phyloP scores from a whole-genome alignment of 208 protist species.

The Wallacemonas rigidus region DNA sequence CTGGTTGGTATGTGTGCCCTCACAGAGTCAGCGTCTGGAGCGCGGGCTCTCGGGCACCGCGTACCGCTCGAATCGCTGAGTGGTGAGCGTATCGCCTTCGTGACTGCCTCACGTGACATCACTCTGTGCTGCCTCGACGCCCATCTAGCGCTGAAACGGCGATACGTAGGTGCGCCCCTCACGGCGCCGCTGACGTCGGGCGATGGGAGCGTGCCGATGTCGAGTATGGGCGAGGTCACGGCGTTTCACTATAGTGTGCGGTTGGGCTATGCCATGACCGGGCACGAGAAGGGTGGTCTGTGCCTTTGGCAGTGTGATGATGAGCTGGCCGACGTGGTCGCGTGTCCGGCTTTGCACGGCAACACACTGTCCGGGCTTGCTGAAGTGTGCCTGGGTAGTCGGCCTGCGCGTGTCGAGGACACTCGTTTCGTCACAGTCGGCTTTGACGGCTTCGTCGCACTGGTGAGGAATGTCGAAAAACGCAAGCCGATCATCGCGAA shows the following conservation, averaged over 20 bases:
- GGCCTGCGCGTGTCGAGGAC: neutral
- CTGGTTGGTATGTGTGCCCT: slow-evolving; percentile 31
- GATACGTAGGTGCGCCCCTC: neutral
- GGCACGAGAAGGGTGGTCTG: slow-evolving; percentile 49
- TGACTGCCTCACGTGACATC: neutral
- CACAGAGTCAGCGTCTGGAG: neutral
- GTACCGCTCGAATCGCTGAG: neutral
- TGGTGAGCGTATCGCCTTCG: slow-evolving; percentile 9
- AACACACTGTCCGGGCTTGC: slow-evolving; percentile 43
- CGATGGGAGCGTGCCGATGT: neutral
- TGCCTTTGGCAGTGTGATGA: slow-evolving; percentile 35
- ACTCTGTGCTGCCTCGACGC: slow-evolving; percentile 7
- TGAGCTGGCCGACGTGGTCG: slow-evolving; percentile 30
- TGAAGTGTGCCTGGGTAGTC: slow-evolving; percentile 13
- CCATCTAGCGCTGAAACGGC: neutral
- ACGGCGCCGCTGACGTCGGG: neutral
- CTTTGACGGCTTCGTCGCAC: slow-evolving; percentile 53
- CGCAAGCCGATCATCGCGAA: slow-evolving; percentile 12
- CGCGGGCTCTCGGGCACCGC: no score
- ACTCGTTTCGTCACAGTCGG: slow-evolving; percentile 46
- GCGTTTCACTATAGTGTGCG: slow-evolving; percentile 31
- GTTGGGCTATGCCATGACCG: slow-evolving; percentile 35
- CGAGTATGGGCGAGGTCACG: slow-evolving; percentile 25
- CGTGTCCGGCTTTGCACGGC: slow-evolving; percentile 27
- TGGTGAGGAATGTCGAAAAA: slow-evolving; percentile 35